Conservation (phyloP, 345 rosid species). For the Populus nigra region DNA sequence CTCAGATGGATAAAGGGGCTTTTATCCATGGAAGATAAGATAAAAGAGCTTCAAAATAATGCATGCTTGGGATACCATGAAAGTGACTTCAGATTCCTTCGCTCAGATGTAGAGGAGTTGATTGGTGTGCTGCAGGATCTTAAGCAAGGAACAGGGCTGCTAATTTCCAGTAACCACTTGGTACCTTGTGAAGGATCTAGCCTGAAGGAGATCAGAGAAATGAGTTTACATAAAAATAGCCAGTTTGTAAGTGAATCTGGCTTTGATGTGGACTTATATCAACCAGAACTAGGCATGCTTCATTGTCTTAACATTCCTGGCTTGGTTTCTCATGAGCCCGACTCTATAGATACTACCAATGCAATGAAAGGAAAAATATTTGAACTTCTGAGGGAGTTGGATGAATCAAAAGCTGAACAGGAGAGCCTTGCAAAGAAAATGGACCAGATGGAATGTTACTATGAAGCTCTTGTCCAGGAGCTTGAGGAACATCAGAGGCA, state of each 20-base stretch:
- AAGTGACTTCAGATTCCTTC: constrained; percentile 52
- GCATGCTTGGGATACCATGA: constrained; percentile 64
- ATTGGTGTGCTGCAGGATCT: constrained; percentile 62
- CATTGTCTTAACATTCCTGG: constrained; percentile 61
- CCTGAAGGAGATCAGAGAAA: constrained; percentile 38
- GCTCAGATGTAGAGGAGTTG: constrained; percentile 62
- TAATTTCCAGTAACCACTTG: constrained; percentile 38
- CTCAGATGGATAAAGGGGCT: constrained; percentile 67
- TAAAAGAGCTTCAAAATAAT: constrained; percentile 69
- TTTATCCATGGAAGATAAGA: constrained; percentile 62
- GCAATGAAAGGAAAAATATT: constrained; percentile 69
- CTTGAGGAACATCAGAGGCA: constrained; percentile 98
- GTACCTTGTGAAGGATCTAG: constrained; percentile 36
- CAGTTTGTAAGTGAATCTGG: constrained; percentile 45
- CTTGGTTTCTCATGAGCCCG: constrained; percentile 54
- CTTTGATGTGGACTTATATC: constrained; percentile 60
- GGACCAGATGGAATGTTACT: constrained; percentile 98
- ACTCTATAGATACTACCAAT: constrained; percentile 46
- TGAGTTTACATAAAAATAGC: constrained; percentile 39
- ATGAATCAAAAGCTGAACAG: constrained; percentile 79
- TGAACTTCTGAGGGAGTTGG: constrained; percentile 86
- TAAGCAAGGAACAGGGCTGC: constrained; percentile 59
- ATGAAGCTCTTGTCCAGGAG: constrained; percentile 91
- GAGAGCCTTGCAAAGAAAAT: constrained; percentile 86
- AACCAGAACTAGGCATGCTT: constrained; percentile 72